These are phyloP conservation scores for Spatholobus suberectus DNA, from an alignment of 306 rosid species.

Conservation along the genomic window DNA sequence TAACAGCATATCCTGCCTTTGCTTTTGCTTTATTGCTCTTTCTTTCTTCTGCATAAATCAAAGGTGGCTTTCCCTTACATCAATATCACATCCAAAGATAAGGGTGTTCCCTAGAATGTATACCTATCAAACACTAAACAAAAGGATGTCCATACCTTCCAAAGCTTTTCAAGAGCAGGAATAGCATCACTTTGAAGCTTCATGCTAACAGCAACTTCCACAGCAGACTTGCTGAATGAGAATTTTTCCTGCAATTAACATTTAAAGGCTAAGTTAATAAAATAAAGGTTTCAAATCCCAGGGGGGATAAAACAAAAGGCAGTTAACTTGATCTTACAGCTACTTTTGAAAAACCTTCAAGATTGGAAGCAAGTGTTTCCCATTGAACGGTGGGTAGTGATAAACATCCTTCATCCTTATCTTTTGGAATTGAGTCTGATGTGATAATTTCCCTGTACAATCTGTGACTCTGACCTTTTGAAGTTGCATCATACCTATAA, in stretches of 20 bases:
- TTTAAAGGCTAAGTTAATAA: constrained; percentile 23
- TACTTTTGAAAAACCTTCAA: constrained; percentile 69
- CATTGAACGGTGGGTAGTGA: constrained; percentile 61
- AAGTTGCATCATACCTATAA: constrained; percentile 85
- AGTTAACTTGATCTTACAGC: constrained; percentile 56
- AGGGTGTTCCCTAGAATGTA: constrained; percentile 8
- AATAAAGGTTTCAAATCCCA: not conserved
- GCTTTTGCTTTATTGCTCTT: constrained; percentile 58
- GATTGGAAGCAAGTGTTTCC: constrained; percentile 87
- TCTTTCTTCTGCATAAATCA: constrained; percentile 65
- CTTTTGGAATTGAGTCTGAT: constrained; percentile 50
- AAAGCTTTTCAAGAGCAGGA: constrained; percentile 75
- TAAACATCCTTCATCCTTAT: constrained; percentile 41
- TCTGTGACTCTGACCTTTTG: constrained; percentile 49
- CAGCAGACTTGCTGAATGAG: constrained; percentile 57
- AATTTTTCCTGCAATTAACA: constrained; percentile 71
- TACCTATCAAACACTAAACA: constrained; percentile 11
- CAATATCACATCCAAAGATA: constrained; percentile 30
- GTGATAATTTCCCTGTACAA: constrained; percentile 57
- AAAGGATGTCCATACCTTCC: constrained; percentile 51
- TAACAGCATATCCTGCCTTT: constrained; percentile 55
- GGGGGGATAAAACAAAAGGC: not conserved
- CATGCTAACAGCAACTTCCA: constrained; percentile 57
- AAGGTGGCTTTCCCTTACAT: not conserved
- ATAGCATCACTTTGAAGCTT: constrained; percentile 66